Evolutionary conservation across 2,329 filamentous ascomycete genomes (phyloP).

Genomic region (Immersiporthe knoxdaviesiana): DNA sequence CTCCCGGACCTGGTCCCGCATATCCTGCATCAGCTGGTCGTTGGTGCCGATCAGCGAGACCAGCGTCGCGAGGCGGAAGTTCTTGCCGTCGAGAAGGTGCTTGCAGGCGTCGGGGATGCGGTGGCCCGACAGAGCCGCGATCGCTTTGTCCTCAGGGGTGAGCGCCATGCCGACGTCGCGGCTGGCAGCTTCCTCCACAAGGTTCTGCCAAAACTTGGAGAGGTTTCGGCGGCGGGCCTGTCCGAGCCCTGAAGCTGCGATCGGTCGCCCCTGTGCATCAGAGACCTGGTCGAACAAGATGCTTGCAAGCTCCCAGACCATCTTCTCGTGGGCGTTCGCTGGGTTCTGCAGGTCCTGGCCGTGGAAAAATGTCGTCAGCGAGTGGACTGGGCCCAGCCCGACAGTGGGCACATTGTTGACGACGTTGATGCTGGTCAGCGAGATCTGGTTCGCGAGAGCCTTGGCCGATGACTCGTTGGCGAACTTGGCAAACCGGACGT

Average conservation of each 20-base stretch:
- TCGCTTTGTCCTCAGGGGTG: constrained; percentile 78
- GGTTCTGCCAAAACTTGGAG: constrained; percentile 66
- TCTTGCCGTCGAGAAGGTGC: constrained; percentile 71
- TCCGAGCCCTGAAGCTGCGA: constrained; percentile 23
- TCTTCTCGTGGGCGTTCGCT: constrained; percentile 62
- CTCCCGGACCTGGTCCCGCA: constrained; percentile 77
- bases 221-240: constrained; percentile 64
- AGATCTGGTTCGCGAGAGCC: constrained; percentile 58
- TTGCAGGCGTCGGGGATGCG: constrained; percentile 83
- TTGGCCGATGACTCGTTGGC: constrained; percentile 60
- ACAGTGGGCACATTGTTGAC: constrained; percentile 65
- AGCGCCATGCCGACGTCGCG: constrained; percentile 60
- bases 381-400: constrained; percentile 48
- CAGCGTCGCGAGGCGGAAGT: constrained; percentile 84
- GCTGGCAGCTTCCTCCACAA: constrained; percentile 65
- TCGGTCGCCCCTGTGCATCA: constrained; percentile 37
- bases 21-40: constrained; percentile 69
- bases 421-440: constrained; percentile 56
- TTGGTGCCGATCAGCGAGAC: constrained; percentile 81
- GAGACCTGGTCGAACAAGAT: constrained; percentile 78
- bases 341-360: constrained; percentile 39
- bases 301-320: constrained; percentile 83
- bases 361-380: constrained; percentile 54
- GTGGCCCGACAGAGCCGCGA: constrained; percentile 78
- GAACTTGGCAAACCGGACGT: constrained; percentile 68